These are phyloP conservation scores for Sarocladiaceae sp. DNA, from an alignment of 2,329 filamentous ascomycete genomes.

Conservation along the genomic window DNA sequence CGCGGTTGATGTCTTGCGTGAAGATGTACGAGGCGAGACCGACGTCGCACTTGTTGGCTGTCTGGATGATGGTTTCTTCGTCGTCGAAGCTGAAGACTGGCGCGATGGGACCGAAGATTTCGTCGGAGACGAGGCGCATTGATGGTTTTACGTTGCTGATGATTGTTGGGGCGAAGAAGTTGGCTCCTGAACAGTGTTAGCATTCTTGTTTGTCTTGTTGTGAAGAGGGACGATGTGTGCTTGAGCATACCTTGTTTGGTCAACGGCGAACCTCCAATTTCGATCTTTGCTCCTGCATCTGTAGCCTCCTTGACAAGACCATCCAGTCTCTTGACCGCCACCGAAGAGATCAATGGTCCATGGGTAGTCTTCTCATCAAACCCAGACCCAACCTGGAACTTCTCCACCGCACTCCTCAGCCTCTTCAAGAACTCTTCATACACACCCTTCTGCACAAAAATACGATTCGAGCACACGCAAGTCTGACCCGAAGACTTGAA, in stretches of 20 bases:
- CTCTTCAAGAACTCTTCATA: slow-evolving; percentile 65
- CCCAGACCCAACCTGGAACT: slow-evolving; percentile 65
- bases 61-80: slow-evolving; percentile 43
- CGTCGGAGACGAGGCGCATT: slow-evolving; percentile 55
- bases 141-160: slow-evolving; percentile 53
- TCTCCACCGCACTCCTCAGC: slow-evolving; percentile 62
- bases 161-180: slow-evolving; percentile 69
- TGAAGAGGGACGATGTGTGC: not conserved
- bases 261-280: slow-evolving; percentile 48
- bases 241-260: slow-evolving; percentile 50
- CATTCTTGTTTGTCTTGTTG: too few relatives aligned
- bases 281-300: slow-evolving; percentile 51
- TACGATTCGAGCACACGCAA: slow-evolving; percentile 78
- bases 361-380: slow-evolving; percentile 55
- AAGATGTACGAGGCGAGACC: slow-evolving; percentile 74
- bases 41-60: slow-evolving; percentile 63
- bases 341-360: slow-evolving; percentile 61
- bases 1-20: slow-evolving; percentile 37
- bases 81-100: slow-evolving; percentile 62
- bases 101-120: slow-evolving; percentile 62
- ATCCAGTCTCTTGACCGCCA: slow-evolving; percentile 60
- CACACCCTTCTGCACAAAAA: slow-evolving; percentile 69
- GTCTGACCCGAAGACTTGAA: slow-evolving; percentile 90
- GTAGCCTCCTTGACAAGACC: slow-evolving; percentile 61
- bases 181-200: slow-evolving; percentile 23